Percentiles rank a stretch among this genome's conserved stretches.
phyloP scores from a whole-genome alignment of 73 alveolate species.

The Breviolum minutum region DNA sequence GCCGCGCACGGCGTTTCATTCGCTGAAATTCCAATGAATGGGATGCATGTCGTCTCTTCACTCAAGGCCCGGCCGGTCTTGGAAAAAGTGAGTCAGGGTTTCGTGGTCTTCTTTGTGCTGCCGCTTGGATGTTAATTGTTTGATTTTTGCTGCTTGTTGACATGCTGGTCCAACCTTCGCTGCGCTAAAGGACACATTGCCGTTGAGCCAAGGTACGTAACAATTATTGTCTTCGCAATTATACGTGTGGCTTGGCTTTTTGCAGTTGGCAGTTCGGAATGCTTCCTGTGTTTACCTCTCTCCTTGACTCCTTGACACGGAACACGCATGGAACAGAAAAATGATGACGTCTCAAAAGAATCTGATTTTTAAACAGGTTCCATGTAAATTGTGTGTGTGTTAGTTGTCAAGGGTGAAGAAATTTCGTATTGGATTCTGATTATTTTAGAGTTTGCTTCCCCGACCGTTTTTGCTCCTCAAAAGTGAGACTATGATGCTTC shows the following conservation, averaged over 20 bases:
- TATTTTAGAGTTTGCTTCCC: no score
- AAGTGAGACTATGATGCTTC: no score
- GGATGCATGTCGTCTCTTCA: background rate
- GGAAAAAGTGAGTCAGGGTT: constrained; percentile 51
- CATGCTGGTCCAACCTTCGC: no score
- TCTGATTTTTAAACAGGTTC: no score
- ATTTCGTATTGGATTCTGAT: background rate
- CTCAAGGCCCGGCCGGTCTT: constrained; percentile 61
- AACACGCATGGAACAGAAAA: background rate
- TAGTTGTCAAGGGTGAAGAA: background rate
- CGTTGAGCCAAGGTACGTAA: constrained; percentile 9
- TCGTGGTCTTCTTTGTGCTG: constrained; percentile 59
- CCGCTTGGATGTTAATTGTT: background rate
- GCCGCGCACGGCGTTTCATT: no score
- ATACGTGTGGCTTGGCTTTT: background rate
- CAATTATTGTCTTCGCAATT: constrained; percentile 56
- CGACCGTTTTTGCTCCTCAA: no score
- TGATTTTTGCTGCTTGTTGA: no score
- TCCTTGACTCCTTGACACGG: background rate
- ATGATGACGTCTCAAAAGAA: no score
- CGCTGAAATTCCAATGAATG: background rate
- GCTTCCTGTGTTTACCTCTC: no score
- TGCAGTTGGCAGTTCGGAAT: no score
- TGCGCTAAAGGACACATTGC: no score
- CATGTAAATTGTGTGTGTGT: no score